Conservation (phyloP, 2,329 filamentous ascomycete species). For the Xylaria sp. region DNA sequence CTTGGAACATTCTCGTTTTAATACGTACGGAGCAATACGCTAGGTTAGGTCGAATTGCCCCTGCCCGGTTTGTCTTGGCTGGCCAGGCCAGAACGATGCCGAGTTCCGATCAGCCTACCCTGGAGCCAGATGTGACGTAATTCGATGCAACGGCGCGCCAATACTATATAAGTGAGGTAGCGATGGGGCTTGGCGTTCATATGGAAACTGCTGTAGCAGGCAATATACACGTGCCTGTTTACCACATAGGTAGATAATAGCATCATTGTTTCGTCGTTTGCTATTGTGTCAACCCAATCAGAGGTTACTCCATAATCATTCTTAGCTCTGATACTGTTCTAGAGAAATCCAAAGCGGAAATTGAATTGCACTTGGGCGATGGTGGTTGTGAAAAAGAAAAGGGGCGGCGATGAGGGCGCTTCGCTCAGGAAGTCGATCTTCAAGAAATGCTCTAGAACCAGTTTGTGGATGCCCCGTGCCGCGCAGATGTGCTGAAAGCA, state of each 20-base stretch:
- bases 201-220: background rate
- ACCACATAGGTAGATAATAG: background rate
- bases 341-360: too few species aligned
- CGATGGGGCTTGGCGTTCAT: background rate
- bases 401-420: too few species aligned
- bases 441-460: too few species aligned
- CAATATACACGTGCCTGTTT: too few species aligned
- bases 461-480: too few species aligned
- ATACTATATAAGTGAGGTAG: background rate
- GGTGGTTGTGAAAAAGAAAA: too few species aligned
- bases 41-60: background rate
- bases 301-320: too few species aligned
- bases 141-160: background rate
- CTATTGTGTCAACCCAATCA: too few species aligned
- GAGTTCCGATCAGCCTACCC: conserved; percentile 20
- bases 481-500: too few species aligned
- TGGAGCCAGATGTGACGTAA: conserved; percentile 17
- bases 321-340: too few species aligned
- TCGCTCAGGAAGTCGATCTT: too few species aligned
- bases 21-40: background rate
- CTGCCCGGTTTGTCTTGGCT: conserved; percentile 1
- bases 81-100: conserved; percentile 1
- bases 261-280: background rate
- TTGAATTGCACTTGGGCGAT: too few species aligned
- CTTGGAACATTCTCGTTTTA: conserved; percentile 8